Percentiles rank a stretch among this genome's conserved stretches.
Evolutionary conservation across 1,139 yeast genomes (phyloP).

Genomic region (Chernovozyma sophiae-reginae): DNA sequence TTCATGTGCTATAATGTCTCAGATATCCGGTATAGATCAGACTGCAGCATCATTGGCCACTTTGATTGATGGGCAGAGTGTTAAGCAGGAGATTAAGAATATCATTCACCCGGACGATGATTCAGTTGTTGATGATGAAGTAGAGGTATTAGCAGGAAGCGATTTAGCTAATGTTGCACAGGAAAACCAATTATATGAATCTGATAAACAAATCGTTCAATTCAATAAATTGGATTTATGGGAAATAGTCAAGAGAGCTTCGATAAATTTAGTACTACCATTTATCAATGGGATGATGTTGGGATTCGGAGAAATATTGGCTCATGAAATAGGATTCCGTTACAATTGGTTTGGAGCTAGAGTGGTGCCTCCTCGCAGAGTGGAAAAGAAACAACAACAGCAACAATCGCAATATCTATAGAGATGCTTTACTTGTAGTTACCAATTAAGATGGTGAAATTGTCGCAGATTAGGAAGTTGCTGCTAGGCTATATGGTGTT

Average conservation of each 20-base stretch:
- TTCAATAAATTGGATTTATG: constrained; percentile 20
- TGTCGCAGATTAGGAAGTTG: too few species aligned
- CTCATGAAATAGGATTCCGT: constrained; percentile 85
- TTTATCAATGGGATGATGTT: constrained; percentile 93
- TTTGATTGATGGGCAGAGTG: neutral
- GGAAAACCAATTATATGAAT: constrained; percentile 1
- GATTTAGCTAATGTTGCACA: neutral
- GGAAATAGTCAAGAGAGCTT: constrained; percentile 44
- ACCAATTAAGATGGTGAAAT: too few species aligned
- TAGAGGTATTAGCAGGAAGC: neutral
- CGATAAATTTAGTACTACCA: constrained; percentile 78
- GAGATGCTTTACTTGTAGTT: too few species aligned
- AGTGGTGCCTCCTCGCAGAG: constrained; percentile 43
- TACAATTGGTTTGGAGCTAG: constrained; percentile 78
- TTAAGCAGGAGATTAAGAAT: neutral
- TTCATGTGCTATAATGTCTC: too few species aligned
- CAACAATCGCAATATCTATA: too few species aligned
- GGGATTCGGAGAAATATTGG: constrained; percentile 93
- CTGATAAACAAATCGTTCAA: neutral
- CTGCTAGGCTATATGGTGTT: too few species aligned
- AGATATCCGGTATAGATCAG: neutral
- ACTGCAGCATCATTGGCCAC: neutral
- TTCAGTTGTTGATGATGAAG: constrained; percentile 1
- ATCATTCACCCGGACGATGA: neutral
- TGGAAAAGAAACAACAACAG: constrained; percentile 15